Evolutionary conservation across 495 filamentous ascomycete species (phyloP), one percentile per base, ranked within the genome.

Genomic region (Neohortaea acidophila): DNA sequence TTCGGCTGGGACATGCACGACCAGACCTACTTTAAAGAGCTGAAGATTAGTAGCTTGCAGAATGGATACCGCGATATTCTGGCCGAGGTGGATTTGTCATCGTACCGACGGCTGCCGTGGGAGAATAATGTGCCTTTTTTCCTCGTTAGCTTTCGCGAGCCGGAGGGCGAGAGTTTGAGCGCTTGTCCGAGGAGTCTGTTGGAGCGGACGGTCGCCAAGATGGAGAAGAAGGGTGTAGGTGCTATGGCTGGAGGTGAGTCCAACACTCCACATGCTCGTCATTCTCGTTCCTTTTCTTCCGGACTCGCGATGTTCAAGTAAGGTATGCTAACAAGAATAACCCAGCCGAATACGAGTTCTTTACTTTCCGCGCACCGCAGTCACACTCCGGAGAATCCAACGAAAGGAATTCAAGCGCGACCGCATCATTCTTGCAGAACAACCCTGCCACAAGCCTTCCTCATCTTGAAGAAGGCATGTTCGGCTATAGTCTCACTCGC

Each of bases 1-100:
- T 94, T 94, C 51, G 89, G 86, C 51, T 94, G 87, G 87, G 89
- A 97, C 49, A 93, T 94, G 82, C 87, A 94, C 59, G 89, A 97
- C 51, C 67, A 69, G 55, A 89, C 83, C 6, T 94, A 97, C 51
- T 75, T 73, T 53, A 64, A 67, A 38, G 86, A 94, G 59, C 70
- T 94, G 33, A 70, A 72, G 49, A 79, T 94, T 55, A 85, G 81
- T 61, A 94, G 93, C 58, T 79, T 81, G 55, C 76, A 84, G 46
- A 97, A 94, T 51, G 89, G 89, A 21, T 94, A 94, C 54, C 69
- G 79, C 32, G 89, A 97, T 56, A 57, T 97, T 15, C 68, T 94
- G 36, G 89, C 89, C 1, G 62, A 84, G 1, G 74, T 83, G 3
- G 89, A 97, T 51, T 56, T 97, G 21, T 60, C 58, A 45, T 84